Percentiles rank a stretch among this genome's conserved stretches.
Conservation (phyloP, 768 basidiomycete genomes). For the Boletus rubescentipes region DNA sequence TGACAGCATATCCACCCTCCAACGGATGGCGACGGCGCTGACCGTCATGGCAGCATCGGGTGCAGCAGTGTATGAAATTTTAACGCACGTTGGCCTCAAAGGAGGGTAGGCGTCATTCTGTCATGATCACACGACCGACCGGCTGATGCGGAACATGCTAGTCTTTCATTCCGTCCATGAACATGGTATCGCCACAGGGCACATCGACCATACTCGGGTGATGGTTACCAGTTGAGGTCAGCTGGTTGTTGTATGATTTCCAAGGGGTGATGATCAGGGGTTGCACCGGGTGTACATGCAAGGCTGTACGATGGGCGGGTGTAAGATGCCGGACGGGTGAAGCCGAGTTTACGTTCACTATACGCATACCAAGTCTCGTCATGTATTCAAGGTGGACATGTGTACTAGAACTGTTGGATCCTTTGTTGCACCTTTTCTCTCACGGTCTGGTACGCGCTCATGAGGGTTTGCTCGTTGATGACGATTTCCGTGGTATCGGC, state of each 20-base stretch:
- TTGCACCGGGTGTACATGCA: not conserved
- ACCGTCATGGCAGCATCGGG: slow-evolving; percentile 34
- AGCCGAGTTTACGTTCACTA: slow-evolving; percentile 11
- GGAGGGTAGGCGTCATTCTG: slow-evolving; percentile 15
- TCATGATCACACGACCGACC: not conserved
- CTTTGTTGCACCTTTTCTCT: slow-evolving; percentile 82
- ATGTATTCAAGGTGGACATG: not conserved
- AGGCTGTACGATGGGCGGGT: slow-evolving; percentile 8
- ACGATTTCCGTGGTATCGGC: slow-evolving; percentile 95
- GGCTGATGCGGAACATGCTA: slow-evolving; percentile 1
- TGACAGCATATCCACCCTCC: slow-evolving; percentile 24
- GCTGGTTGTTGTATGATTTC: slow-evolving; percentile 18
- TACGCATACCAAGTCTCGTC: not conserved
- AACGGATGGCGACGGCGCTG: slow-evolving; percentile 25
- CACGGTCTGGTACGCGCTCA: slow-evolving; percentile 90
- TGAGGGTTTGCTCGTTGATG: slow-evolving; percentile 96
- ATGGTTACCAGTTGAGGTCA: not conserved
- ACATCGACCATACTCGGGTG: not conserved
- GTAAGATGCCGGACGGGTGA: slow-evolving; percentile 3
- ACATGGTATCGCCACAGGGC: not conserved
- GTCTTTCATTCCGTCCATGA: slow-evolving; percentile 17
- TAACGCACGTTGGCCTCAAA: slow-evolving; percentile 15
- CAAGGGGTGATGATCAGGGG: not conserved
- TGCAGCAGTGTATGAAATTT: slow-evolving; percentile 31
- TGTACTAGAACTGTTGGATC: slow-evolving; percentile 70